Evolutionary conservation across 1,284 basidiomycete species (phyloP), one percentile per base, ranked within the genome.

Genomic region (Trametes polyzona): DNA sequence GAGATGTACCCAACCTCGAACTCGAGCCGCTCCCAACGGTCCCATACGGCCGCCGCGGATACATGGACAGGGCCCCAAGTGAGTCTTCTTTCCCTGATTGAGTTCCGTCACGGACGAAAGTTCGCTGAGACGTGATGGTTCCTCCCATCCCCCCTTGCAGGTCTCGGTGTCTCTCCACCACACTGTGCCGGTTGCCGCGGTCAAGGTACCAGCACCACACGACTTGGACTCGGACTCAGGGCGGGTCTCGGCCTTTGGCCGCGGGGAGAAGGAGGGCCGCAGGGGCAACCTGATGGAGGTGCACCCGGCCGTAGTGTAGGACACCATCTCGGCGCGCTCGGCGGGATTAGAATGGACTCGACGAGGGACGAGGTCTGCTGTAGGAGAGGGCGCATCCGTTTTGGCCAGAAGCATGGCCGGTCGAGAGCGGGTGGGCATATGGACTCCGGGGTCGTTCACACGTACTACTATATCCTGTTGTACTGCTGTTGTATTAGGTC

Each of bases 1-100:
- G 40, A 43, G 30, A 33, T 52, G 40, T 52, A 52, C 41, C 40
- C 40, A n/a, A 52, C 50, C 27, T 40, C 47, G 2, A 36, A 9
- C 30, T 35, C 39, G 23, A 42, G 49, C 35, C 40, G 50, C 21
- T n/a, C 24, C 40, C 50, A 52, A 32, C 40, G 50, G 3, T 35
- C 50, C 11, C 40, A 52, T 12, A 12, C 4, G 8, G 24, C n/a
- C 40, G 33, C 21, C 12, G 19, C 26, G 2, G 50, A 52, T 21
- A 36, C 41, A 3, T 52, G 50, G 50, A 33, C 12, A 4, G 41
- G 30, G 4, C 50, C 40, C 4, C 40, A 52, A 41, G 50, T 52
- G 27, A 10, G 50, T 23, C 4, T 24, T 9, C 29, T 17, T 37
- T 24, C 16, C 29, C 27, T 37, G 33, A 29, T 41, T 8, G 27